Evolutionary conservation across 2,329 filamentous ascomycete species (phyloP), one percentile per base, ranked within the genome.

Genomic region (Penicillium sp.): DNA sequence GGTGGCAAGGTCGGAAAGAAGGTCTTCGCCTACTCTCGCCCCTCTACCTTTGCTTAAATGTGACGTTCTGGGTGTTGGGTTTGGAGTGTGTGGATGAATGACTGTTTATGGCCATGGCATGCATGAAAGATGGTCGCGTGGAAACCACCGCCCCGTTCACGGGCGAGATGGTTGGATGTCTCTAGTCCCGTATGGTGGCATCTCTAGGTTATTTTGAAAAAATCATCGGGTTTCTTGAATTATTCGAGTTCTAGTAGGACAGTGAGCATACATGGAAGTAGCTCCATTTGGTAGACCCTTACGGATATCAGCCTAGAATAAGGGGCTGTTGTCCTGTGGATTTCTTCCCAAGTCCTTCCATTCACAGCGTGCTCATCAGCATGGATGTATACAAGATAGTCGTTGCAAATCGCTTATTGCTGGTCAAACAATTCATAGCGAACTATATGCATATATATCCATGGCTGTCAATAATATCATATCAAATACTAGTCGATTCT

Each of bases 41-140:
- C 94, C 75, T 90, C 90, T 75, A 99, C 94, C 79, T 97, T 97
- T 86, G 94, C 91, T 85, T 97, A 91, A 85, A 84, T 76, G 80
- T 71, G 68, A 69, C 56, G 65, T 68, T 69, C 63, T 68, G 61
- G 65, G 63, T 68, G 69, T 65, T 60, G 61, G 70, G 62, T 61
- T 63, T 61, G 71, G 70, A 67, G 66, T 73, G 71, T 74, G 69
- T 61, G 68, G 70, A 72, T 73, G 69, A 73, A 74, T 71, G 68
- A 73, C 69, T 73, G 66, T 71, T 72, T 68, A 73, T 69, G 72
- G 72, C 71, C 69, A 73, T 71, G 70, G 69, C 69, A 73, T 74
- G 70, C 69, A 73, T 67, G 65, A 68, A 72, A 70, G 70, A 72
- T 65, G 67, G 68, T 64, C 66, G 66, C 67, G 66, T 63, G 61